phyloP scores from a whole-genome alignment of 2,329 filamentous ascomycete genomes.

The Stachybotrys echinatus region DNA sequence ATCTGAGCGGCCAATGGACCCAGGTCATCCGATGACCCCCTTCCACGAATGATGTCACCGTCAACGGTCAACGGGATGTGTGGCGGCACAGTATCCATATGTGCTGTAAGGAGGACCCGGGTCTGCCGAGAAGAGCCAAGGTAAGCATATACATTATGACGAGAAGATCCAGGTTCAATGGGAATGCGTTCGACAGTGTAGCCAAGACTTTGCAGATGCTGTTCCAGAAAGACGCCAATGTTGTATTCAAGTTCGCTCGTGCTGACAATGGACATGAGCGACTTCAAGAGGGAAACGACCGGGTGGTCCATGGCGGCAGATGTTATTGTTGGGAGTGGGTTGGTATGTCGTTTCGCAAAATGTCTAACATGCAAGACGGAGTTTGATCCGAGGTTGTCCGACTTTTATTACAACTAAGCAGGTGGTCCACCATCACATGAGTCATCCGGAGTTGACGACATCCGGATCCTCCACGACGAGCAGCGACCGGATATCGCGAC shows the following conservation, averaged over 20 bases:
- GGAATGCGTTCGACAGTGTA: slow-evolving; percentile 30
- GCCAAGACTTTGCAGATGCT: slow-evolving; percentile 22
- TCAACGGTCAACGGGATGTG: slow-evolving; percentile 58
- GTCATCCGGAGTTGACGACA: too few species aligned
- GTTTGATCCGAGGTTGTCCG: too few species aligned
- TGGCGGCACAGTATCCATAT: slow-evolving; percentile 63
- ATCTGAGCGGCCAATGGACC: slow-evolving; percentile 53
- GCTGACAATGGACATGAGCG: slow-evolving; percentile 28
- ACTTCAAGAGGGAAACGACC: slow-evolving; percentile 21
- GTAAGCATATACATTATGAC: slow-evolving; percentile 33
- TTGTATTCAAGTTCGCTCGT: slow-evolving; percentile 29
- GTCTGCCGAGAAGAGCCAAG: slow-evolving; percentile 21
- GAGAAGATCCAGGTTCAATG: slow-evolving; percentile 21
- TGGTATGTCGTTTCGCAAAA: too few species aligned
- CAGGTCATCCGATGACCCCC: slow-evolving; percentile 65
- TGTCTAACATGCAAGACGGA: too few species aligned
- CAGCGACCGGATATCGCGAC: too few species aligned
- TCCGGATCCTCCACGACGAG: too few species aligned
- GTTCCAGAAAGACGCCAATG: slow-evolving; percentile 25
- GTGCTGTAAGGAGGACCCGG: slow-evolving; percentile 20
- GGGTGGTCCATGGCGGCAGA: slow-evolving; percentile 10
- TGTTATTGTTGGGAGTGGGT: too few species aligned
- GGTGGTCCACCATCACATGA: too few species aligned
- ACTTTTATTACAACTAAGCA: too few species aligned
- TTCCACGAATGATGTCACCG: slow-evolving; percentile 43